Base-by-base conservation (phyloP, 2,329 filamentous ascomycete genomes). In the Sphaceloma murrayae region DNA sequence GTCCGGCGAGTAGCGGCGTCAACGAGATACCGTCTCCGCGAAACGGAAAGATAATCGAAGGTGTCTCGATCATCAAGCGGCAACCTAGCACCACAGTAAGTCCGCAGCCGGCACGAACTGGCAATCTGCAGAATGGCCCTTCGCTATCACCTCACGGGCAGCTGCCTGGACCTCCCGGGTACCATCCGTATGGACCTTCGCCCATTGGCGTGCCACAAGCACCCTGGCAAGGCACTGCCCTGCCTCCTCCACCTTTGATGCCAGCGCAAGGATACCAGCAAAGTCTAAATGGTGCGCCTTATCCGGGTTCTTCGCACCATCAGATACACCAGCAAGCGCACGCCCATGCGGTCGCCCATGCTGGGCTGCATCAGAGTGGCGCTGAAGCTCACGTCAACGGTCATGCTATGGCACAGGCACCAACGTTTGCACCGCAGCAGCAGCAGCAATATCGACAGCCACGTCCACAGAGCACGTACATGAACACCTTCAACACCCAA, bases 101-200 rank as follows among this genome's bases (percentile, higher is more conserved):
- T 19, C 34, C 40, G 21, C 51, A 49, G 8, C 38, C 49, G 11
- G 38, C 42, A 19, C 49, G 50, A 11, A 45, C 46, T 40, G 43
- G 49, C 17, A 52, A 51, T 11, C 49, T 48, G 10, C 31, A 46
- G 9, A 36, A 46, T 18, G 46, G 66, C 3, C 65, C 66, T 3
- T 65, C 61, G 46, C 57, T 68, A 5, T 66, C 65, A 30, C 65
- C 67, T 13, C 62, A 65, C 14, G 65, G 63, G 11, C 66, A 69
- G 50, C 56, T 58, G 46, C 59, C 62, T 33, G 65, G 63, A 18
- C 63, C 65, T 17, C 63, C 64, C 27, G 65, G 64, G 11, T 53
- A 55, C 45, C 51, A 54, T 53, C 26, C 39, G n/a, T 18, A 36
- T n/a, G 52, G 50, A 21, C 51, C 46, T 19, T 26, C 47, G 10